Conservation (phyloP, 2,329 filamentous ascomycete species). For the Fusarium sp. region DNA sequence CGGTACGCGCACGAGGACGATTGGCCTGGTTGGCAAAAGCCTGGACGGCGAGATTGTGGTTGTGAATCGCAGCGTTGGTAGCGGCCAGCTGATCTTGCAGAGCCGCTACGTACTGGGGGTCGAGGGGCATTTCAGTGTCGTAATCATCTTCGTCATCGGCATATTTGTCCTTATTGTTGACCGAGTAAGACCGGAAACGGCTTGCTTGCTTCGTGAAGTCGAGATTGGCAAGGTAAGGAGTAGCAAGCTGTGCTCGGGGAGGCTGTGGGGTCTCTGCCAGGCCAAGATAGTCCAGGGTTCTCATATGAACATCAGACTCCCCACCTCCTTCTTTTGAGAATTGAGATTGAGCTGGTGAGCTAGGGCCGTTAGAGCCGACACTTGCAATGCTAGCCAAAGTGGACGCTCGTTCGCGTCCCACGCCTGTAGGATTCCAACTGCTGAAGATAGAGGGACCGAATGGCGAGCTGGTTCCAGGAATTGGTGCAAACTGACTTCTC, state of each 20-base stretch:
- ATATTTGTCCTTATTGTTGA: conserved; percentile 98
- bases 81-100: conserved; percentile 70
- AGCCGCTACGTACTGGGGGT: conserved; percentile 67
- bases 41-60: conserved; percentile 92
- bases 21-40: conserved; percentile 87
- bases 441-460: conserved; percentile 93
- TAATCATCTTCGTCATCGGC: conserved; percentile 88
- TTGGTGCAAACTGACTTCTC: conserved; percentile 73
- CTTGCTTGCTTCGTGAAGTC: conserved; percentile 81
- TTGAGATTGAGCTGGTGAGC: conserved; percentile 85
- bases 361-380: conserved; percentile 88
- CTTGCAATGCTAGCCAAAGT: conserved; percentile 86
- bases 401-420: conserved; percentile 81
- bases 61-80: conserved; percentile 78
- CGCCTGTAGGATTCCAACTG: conserved; percentile 76
- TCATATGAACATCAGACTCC: conserved; percentile 87
- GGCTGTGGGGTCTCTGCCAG: conserved; percentile 93
- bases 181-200: conserved; percentile 95
- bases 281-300: conserved; percentile 94
- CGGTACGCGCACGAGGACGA: conserved; percentile 88
- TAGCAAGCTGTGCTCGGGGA: conserved; percentile 75
- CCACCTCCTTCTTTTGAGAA: conserved; percentile 86
- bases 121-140: conserved; percentile 60
- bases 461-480: conserved; percentile 66
- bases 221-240: conserved; percentile 79